These are phyloP conservation scores for Begonia loranthoides DNA, from an alignment of 306 rosid genomes.

Conservation along the genomic window DNA sequence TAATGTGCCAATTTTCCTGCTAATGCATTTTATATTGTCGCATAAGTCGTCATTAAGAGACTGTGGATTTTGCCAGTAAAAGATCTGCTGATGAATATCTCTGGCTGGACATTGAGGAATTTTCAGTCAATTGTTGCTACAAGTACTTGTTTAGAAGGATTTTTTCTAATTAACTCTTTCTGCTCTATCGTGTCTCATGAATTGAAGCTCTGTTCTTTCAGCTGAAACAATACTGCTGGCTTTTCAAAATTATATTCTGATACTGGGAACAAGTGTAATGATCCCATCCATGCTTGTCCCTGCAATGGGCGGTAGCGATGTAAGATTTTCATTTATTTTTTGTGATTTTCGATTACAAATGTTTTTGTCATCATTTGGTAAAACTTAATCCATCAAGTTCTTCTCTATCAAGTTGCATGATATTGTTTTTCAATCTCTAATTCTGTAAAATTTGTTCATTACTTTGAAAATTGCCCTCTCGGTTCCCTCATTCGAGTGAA, in stretches of 20 bases:
- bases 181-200: background rate
- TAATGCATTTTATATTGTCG: no score
- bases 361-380: conserved; percentile 4
- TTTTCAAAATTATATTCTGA: conserved; percentile 90
- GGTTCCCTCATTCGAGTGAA: background rate
- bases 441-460: background rate
- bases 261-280: conserved; percentile 95
- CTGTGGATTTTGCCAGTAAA: no score
- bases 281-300: conserved; percentile 73
- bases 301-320: conserved; percentile 89
- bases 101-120: no score
- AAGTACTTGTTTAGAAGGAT: no score
- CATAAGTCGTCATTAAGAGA: no score
- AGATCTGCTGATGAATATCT: no score
- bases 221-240: conserved; percentile 78
- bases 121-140: no score
- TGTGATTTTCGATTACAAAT: background rate
- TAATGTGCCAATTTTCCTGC: no score
- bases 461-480: background rate
- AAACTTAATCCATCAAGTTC: no score
- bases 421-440: no score
- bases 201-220: conserved; percentile 28
- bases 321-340: conserved; percentile 19
- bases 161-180: no score
- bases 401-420: no score